Conservation (phyloP, 2,329 filamentous ascomycete species). For the Aspergillus piperis region DNA sequence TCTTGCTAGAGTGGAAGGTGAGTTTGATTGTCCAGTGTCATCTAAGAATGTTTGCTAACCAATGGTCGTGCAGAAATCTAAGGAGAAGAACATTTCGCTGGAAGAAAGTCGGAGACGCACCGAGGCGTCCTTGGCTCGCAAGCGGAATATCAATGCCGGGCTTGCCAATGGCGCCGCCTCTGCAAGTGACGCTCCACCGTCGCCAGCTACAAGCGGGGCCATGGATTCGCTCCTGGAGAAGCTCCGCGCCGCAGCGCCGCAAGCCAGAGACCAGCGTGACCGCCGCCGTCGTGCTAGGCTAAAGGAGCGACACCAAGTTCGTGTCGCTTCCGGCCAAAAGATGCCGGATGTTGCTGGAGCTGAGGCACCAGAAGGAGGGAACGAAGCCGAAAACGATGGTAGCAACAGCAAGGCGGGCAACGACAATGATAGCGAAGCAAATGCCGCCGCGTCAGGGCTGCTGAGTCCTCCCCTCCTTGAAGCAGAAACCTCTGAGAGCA, state of each 20-base stretch:
- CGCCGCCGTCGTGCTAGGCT: constrained; percentile 81
- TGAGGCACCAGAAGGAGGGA: constrained; percentile 62
- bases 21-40: constrained; percentile 28
- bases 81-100: constrained; percentile 81
- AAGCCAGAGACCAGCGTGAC: constrained; percentile 85
- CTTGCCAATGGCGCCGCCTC: constrained; percentile 60
- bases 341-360: constrained; percentile 66
- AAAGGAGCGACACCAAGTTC: constrained; percentile 87
- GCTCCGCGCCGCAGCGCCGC: constrained; percentile 85
- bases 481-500: constrained; percentile 35
- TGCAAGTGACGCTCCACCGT: constrained; percentile 55
- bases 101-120: constrained; percentile 84
- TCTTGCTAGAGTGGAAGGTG: constrained; percentile 89
- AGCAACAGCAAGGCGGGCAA: constrained; percentile 3
- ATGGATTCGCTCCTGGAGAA: constrained; percentile 98
- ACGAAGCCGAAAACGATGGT: constrained; percentile 45
- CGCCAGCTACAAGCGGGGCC: constrained; percentile 76
- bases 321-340: constrained; percentile 84
- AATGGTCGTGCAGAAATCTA: constrained; percentile 65
- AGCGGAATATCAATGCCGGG: constrained; percentile 61
- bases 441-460: constrained; percentile 46
- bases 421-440: constrained; percentile 28
- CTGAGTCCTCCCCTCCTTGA: constrained; percentile 53
- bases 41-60: constrained; percentile 9
- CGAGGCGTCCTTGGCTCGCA: constrained; percentile 89